Base-by-base conservation (phyloP, 1,284 basidiomycete species). In the Marasmius fiardii region DNA sequence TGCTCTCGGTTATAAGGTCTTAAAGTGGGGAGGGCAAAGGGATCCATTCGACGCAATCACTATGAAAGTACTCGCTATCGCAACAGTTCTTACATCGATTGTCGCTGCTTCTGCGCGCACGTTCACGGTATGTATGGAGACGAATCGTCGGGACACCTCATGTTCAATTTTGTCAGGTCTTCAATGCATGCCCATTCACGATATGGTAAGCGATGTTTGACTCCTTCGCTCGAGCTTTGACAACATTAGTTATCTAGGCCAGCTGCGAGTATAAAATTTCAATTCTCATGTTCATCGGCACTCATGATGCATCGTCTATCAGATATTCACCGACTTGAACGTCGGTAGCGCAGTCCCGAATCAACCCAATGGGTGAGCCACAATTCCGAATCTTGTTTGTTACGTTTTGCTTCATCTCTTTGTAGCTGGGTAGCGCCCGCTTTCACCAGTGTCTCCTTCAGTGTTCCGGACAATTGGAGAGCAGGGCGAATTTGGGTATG, bases 181-280 rank as follows among this genome's bases (percentile, higher is more conserved):
- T 71, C 59, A 76, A 76, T 63, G 67, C 67, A 7, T 77, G 76
- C 55, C 70, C 75, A 0, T 76, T 75, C 62, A 77, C 75, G 11
- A 73, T 77, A 52, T 77, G 75, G 76, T 76, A 63, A 16, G 66
- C 45, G 34, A 12, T 34, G 21, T 4, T 12, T 18, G 44, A 10
- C 20, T 51, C 34, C 4, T 31, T 37, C 23, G n/a, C 26, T 41
- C 6, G 6, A 20, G 6, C 31, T 41, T 5, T 20, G 11, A 39
- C 51, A 33, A 23, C n/a, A 37, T 33, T 7, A 24, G 10, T 3
- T 39, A 61, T 51, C 52, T 56, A 75, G 70, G 72, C 72, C 73
- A 16, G 74, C 70, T 50, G 73, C 71, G 67, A 58, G 53, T 52
- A 41, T 16, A 48, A 12, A 18, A 18, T n/a, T 47, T 37, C 34